Percentiles rank a stretch among this genome's conserved stretches.
These are phyloP conservation scores for Beauveria sp. DNA, from an alignment of 2,329 filamentous ascomycete species.

Conservation along the genomic window DNA sequence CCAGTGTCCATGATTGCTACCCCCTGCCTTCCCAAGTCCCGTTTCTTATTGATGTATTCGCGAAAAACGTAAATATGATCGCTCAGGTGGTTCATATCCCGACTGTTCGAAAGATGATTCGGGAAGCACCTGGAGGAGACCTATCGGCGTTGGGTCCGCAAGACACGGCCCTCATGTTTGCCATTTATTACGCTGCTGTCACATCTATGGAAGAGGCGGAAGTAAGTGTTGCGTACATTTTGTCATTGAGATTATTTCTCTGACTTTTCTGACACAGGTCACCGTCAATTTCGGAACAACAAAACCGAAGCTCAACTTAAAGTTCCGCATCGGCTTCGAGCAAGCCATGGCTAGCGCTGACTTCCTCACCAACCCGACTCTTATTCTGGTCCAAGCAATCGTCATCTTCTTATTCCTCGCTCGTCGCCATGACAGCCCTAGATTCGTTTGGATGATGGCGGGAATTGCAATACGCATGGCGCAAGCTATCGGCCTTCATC, in stretches of 20 bases:
- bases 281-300: slow-evolving; percentile 40
- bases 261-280: slow-evolving; percentile 28
- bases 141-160: slow-evolving; percentile 27
- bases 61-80: slow-evolving; percentile 42
- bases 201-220: slow-evolving; percentile 51
- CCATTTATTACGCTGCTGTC: slow-evolving; percentile 49
- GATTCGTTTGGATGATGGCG: slow-evolving; percentile 56
- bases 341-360: slow-evolving; percentile 53
- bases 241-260: background rate
- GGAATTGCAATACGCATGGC: slow-evolving; percentile 52
- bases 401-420: slow-evolving; percentile 49
- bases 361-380: slow-evolving; percentile 51
- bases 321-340: slow-evolving; percentile 48
- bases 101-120: slow-evolving; percentile 30
- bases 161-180: slow-evolving; percentile 46
- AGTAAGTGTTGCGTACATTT: slow-evolving; percentile 25
- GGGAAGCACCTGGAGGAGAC: slow-evolving; percentile 25
- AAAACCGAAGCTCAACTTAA: slow-evolving; percentile 34
- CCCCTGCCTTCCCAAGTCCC: slow-evolving; percentile 48
- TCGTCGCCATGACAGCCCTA: slow-evolving; percentile 41
- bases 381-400: slow-evolving; percentile 55
- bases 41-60: slow-evolving; percentile 42
- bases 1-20: slow-evolving; percentile 35
- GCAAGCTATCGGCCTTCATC: slow-evolving; percentile 46
- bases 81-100: slow-evolving; percentile 39